A percentile compares a stretch with the other conserved stretches of the same genome.
Evolutionary conservation across 2,329 filamentous ascomycete species (phyloP).

Genomic region (Cladophialophora immunda): DNA sequence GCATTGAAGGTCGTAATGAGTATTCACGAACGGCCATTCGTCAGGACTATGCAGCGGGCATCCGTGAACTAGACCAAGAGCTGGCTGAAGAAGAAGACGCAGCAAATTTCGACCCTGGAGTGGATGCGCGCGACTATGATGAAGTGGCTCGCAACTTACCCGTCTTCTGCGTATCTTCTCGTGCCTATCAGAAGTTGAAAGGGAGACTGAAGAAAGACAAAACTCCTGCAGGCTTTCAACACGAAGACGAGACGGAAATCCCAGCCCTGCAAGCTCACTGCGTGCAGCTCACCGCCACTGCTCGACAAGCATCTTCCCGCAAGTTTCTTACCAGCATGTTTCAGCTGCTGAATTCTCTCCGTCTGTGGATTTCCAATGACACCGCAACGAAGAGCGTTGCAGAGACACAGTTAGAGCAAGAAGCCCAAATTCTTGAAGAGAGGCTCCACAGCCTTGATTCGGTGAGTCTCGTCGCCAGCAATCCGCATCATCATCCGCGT

Average conservation of each 20-base stretch:
- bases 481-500: not conserved
- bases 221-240: conserved; percentile 61
- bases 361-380: conserved; percentile 59
- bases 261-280: conserved; percentile 68
- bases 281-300: conserved; percentile 63
- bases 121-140: conserved; percentile 66
- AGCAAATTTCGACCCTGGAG: conserved; percentile 62
- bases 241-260: conserved; percentile 65
- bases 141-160: conserved; percentile 64
- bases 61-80: conserved; percentile 68
- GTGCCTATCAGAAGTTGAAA: conserved; percentile 69
- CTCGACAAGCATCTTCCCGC: conserved; percentile 55
- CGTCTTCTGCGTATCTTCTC: conserved; percentile 71
- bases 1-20: conserved; percentile 65
- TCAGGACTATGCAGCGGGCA: conserved; percentile 66
- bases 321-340: conserved; percentile 62
- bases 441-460: conserved; percentile 55
- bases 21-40: conserved; percentile 65
- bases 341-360: conserved; percentile 63
- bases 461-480: conserved; percentile 38
- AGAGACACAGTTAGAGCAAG: conserved; percentile 49
- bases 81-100: conserved; percentile 62
- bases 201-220: conserved; percentile 64
- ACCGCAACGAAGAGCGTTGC: conserved; percentile 52
- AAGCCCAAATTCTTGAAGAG: conserved; percentile 51